Conservation (phyloP, 2,329 filamentous ascomycete genomes). For the Penicillium sp. region DNA sequence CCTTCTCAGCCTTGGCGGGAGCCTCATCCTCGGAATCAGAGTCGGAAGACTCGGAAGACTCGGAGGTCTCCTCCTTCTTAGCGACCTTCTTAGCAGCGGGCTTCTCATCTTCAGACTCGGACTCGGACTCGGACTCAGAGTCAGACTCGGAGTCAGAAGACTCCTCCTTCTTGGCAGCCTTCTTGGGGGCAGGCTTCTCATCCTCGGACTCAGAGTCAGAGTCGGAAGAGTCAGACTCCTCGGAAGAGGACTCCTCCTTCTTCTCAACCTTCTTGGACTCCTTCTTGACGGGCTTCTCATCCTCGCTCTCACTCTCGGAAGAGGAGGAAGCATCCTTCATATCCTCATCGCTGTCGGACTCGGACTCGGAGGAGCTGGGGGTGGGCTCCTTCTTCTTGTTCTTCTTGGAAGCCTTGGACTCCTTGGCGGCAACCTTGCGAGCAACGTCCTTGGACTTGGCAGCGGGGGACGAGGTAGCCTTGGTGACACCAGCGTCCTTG, state of each 20-base stretch:
- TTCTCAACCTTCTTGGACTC: constrained; percentile 27
- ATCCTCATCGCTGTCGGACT: constrained; percentile 43
- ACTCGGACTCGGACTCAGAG: constrained; percentile 28
- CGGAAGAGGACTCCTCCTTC: constrained; percentile 30
- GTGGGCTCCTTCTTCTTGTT: constrained; percentile 47
- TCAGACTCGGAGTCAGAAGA: constrained; percentile 19
- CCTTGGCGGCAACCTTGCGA: constrained; percentile 43
- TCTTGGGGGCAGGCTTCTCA: constrained; percentile 39
- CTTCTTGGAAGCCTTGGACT: constrained; percentile 43
- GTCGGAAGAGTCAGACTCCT: constrained; percentile 33
- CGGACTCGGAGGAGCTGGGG: constrained; percentile 34
- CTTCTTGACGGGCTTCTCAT: constrained; percentile 36
- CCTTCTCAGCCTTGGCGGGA: constrained; percentile 27
- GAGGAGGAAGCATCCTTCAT: constrained; percentile 35
- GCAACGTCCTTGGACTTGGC: constrained; percentile 50
- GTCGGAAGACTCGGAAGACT: constrained; percentile 30
- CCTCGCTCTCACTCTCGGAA: constrained; percentile 29
- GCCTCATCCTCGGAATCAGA: constrained; percentile 33
- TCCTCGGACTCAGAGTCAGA: constrained; percentile 34
- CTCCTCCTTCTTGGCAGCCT: constrained; percentile 31
- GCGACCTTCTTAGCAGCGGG: constrained; percentile 26
- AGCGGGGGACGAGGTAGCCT: constrained; percentile 47
- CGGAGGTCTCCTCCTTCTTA: constrained; percentile 30
- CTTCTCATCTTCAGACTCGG: constrained; percentile 29
- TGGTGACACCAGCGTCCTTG: constrained; percentile 49